These are phyloP conservation scores for Myxozyma melibiosi DNA, from an alignment of 805 yeast species.

Conservation along the genomic window DNA sequence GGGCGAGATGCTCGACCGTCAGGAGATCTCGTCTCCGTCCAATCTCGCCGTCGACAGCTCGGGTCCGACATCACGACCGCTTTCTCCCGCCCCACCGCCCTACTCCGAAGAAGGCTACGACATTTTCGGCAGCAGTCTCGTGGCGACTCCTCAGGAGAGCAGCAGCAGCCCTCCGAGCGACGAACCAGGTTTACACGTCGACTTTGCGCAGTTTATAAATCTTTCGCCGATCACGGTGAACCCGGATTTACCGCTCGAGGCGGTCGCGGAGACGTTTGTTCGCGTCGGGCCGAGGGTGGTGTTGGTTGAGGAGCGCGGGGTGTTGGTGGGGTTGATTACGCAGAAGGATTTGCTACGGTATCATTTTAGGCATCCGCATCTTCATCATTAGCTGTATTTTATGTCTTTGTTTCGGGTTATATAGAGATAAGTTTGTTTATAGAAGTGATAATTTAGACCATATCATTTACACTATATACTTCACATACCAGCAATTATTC, in stretches of 20 bases:
- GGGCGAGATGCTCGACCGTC: background rate
- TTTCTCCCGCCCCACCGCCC: background rate
- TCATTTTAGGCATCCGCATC: slow-evolving; percentile 28
- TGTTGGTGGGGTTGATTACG: slow-evolving; percentile 71
- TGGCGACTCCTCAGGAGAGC: background rate
- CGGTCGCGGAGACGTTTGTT: slow-evolving; percentile 66
- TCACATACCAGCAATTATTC: no score
- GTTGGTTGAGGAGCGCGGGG: slow-evolving; percentile 63
- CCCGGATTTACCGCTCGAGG: slow-evolving; percentile 57
- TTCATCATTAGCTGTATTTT: background rate
- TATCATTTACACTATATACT: no score
- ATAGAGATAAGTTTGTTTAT: background rate
- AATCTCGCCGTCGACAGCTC: background rate
- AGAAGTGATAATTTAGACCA: no score
- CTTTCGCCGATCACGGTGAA: slow-evolving; percentile 64
- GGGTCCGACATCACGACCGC: background rate
- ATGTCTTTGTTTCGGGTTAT: background rate
- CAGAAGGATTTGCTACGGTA: slow-evolving; percentile 77
- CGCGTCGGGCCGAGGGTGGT: slow-evolving; percentile 79
- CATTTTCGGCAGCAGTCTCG: background rate
- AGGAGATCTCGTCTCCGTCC: background rate
- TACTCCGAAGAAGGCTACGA: background rate
- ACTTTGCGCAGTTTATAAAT: slow-evolving; percentile 45
- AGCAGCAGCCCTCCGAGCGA: background rate
- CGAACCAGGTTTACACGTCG: slow-evolving; percentile 15